Evolutionary conservation across 192 early-diverging fungal species (phyloP).

Genomic region (Oehlia diaphana): DNA sequence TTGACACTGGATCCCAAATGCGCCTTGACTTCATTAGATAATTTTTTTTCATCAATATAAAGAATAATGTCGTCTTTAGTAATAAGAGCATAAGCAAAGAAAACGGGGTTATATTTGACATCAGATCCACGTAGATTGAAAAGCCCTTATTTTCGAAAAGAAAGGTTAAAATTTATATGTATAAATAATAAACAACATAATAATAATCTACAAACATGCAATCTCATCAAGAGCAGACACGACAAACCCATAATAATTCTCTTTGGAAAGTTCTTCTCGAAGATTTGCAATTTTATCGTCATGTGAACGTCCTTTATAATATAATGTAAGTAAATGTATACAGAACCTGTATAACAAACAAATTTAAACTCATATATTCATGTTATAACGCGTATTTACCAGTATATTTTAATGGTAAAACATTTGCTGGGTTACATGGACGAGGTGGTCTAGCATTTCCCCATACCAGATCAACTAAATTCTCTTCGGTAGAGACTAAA

Average conservation of each 20-base stretch:
- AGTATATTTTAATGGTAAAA: slow-evolving; percentile 71
- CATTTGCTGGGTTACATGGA: slow-evolving; percentile 65
- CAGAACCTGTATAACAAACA: too few species aligned
- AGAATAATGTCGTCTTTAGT: slow-evolving; percentile 67
- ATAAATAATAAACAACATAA: neutral
- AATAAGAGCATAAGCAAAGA: slow-evolving; percentile 89
- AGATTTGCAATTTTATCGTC: slow-evolving; percentile 72
- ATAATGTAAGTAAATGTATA: slow-evolving; percentile 15
- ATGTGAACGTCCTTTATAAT: slow-evolving; percentile 40
- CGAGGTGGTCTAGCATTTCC: slow-evolving; percentile 64
- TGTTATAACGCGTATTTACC: slow-evolving; percentile 42
- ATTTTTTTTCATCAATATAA: slow-evolving; percentile 76
- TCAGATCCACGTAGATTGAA: slow-evolving; percentile 97
- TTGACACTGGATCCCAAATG: slow-evolving; percentile 63
- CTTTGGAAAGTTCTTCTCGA: slow-evolving; percentile 65
- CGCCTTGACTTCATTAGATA: slow-evolving; percentile 57
- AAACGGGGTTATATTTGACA: slow-evolving; percentile 95
- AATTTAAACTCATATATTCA: neutral
- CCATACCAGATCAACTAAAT: slow-evolving; percentile 91
- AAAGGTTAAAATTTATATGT: neutral
- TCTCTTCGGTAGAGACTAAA: slow-evolving; percentile 70
- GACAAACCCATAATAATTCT: slow-evolving; percentile 70
- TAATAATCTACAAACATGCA: slow-evolving; percentile 57
- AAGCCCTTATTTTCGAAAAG: slow-evolving; percentile 48
- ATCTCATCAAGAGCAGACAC: slow-evolving; percentile 93